These are phyloP conservation scores for Teunomyces stri DNA, from an alignment of 805 yeast species.

Conservation along the genomic window DNA sequence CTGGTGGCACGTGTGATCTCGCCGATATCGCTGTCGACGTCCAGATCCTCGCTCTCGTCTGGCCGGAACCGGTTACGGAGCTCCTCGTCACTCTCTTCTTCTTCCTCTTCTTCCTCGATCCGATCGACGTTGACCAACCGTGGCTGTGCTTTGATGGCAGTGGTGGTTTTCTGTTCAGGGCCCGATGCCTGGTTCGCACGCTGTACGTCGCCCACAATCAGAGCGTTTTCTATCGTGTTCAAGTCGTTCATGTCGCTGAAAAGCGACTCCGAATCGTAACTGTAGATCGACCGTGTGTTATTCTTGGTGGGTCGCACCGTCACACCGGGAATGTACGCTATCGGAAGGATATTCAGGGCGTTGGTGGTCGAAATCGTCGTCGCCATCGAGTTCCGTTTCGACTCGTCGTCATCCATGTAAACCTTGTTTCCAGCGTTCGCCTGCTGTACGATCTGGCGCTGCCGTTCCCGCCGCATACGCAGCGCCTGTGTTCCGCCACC, in stretches of 20 bases:
- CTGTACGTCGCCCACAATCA: slow-evolving; percentile 41
- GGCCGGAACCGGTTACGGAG: background rate
- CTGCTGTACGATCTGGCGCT: slow-evolving; percentile 13
- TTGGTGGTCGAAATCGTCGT: slow-evolving; percentile 66
- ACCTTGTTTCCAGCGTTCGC: slow-evolving; percentile 11
- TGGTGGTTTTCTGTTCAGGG: slow-evolving; percentile 48
- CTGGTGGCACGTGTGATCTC: slow-evolving; percentile 43
- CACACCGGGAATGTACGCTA: slow-evolving; percentile 94
- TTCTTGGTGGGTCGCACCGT: slow-evolving; percentile 55
- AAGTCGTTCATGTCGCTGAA: slow-evolving; percentile 34
- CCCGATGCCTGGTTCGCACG: slow-evolving; percentile 16
- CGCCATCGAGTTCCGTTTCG: slow-evolving; percentile 44
- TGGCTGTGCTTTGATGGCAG: slow-evolving; percentile 77
- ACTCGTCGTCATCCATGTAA: slow-evolving; percentile 18
- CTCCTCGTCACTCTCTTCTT: background rate
- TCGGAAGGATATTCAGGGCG: slow-evolving; percentile 85
- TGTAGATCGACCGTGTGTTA: slow-evolving; percentile 43
- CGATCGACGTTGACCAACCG: slow-evolving; percentile 57
- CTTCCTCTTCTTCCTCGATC: slow-evolving; percentile 36
- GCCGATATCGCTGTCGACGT: slow-evolving; percentile 47
- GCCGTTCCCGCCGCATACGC: slow-evolving; percentile 13
- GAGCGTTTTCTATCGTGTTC: slow-evolving; percentile 46
- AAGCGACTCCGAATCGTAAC: slow-evolving; percentile 41
- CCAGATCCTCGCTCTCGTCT: slow-evolving; percentile 22
- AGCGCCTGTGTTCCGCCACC: slow-evolving; percentile 6